phyloP scores from a whole-genome alignment of 2,329 filamentous ascomycete genomes.

The Fragosphaeria purpurea region DNA sequence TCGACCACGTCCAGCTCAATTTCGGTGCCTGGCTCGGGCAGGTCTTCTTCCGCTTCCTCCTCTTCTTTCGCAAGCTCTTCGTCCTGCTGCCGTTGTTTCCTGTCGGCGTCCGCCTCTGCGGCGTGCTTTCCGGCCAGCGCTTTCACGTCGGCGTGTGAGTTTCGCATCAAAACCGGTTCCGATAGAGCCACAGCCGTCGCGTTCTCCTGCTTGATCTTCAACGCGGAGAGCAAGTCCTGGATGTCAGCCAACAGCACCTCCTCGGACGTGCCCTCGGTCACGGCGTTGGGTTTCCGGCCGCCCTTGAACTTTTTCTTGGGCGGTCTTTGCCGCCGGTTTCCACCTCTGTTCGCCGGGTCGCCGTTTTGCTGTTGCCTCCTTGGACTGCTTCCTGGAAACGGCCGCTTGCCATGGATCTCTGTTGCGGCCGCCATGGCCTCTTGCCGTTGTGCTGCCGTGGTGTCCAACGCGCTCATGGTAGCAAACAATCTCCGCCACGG shows the following conservation, averaged over 20 bases:
- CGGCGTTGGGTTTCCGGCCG: slow-evolving; percentile 42
- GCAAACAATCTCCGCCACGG: not conserved
- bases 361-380: slow-evolving; percentile 9
- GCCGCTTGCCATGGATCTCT: slow-evolving; percentile 4
- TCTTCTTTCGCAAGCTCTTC: not conserved
- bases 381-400: slow-evolving; percentile 6
- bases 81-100: not conserved
- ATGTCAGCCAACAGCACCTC: slow-evolving; percentile 59
- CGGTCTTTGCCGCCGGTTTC: slow-evolving; percentile 8
- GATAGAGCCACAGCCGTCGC: slow-evolving; percentile 17
- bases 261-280: slow-evolving; percentile 52
- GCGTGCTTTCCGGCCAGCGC: too few species aligned
- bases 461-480: not conserved
- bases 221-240: slow-evolving; percentile 38
- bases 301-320: slow-evolving; percentile 43
- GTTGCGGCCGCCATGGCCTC: not conserved
- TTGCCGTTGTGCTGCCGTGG: not conserved
- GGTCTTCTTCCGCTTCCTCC: slow-evolving; percentile 13
- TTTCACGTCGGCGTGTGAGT: not conserved
- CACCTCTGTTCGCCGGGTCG: not conserved
- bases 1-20: slow-evolving; percentile 72
- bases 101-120: not conserved
- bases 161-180: slow-evolving; percentile 1
- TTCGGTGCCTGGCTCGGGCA: slow-evolving; percentile 62
- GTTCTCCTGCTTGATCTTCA: slow-evolving; percentile 21